These are phyloP conservation scores for Solanum chacoense DNA, from an alignment of 305 asterid species.

Conservation along the genomic window DNA sequence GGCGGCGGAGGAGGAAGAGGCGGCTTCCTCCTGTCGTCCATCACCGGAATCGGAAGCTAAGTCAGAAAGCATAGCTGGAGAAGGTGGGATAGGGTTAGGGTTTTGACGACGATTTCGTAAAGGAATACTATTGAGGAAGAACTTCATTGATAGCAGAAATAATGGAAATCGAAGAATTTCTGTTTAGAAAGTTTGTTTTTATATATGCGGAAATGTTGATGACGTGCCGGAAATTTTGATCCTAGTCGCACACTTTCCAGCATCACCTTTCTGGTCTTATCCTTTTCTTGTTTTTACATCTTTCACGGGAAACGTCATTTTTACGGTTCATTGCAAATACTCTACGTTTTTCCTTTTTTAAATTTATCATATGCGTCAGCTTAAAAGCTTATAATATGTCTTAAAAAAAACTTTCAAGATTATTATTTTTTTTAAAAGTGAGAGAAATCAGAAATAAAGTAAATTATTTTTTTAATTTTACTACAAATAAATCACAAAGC, in stretches of 20 bases:
- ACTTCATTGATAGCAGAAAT: slow-evolving; percentile 5
- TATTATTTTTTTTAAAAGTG: fast-evolving
- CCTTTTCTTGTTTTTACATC: neutral
- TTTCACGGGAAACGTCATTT: neutral
- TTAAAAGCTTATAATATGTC: neutral
- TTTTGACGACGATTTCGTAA: neutral
- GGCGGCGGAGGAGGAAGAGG: neutral
- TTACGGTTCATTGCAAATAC: neutral
- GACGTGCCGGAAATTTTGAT: neutral
- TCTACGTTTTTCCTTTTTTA: neutral
- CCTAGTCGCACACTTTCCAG: neutral
- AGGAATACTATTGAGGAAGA: slow-evolving; percentile 1
- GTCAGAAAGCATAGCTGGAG: neutral
- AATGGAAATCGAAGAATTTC: neutral
- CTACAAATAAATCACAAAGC: neutral
- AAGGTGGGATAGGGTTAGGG: slow-evolving; percentile 1
- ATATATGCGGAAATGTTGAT: neutral
- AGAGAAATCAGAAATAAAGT: neutral
- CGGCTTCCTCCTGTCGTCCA: neutral
- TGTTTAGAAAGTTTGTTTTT: neutral
- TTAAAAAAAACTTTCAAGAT: neutral
- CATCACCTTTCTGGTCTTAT: neutral
- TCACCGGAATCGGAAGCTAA: neutral
- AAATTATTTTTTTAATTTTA: neutral
- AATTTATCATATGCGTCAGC: neutral